These are phyloP conservation scores for Aspergillus floridensis DNA, from an alignment of 2,329 filamentous ascomycete species.

Conservation along the genomic window DNA sequence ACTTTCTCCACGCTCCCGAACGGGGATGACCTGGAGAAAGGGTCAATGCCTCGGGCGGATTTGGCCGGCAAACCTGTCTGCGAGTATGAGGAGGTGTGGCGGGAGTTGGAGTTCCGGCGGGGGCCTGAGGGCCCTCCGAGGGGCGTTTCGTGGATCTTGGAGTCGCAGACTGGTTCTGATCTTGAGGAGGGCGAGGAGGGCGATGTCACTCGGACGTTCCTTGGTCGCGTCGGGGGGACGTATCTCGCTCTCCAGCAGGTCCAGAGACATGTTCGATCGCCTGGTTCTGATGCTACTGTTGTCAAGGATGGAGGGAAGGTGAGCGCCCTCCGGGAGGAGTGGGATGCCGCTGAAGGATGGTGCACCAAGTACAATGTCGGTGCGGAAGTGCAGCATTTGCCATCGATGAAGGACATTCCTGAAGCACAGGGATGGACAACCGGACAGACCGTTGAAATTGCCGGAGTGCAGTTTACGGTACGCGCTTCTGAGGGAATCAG, in stretches of 20 bases:
- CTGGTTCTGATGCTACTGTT: constrained; percentile 11
- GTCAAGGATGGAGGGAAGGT: constrained; percentile 26
- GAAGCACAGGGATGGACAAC: constrained; percentile 15
- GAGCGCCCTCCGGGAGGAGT: constrained; percentile 30
- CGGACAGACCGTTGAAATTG: constrained; percentile 20
- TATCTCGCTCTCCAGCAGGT: constrained; percentile 30
- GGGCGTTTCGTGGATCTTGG: constrained; percentile 32
- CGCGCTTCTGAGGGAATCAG: constrained; percentile 28
- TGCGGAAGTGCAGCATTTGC: constrained; percentile 11
- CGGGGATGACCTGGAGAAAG: constrained; percentile 42
- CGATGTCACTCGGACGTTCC: constrained; percentile 27
- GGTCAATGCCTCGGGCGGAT: constrained; percentile 40
- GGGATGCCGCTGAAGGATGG: constrained; percentile 13
- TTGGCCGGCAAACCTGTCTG: constrained; percentile 30
- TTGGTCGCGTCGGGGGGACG: constrained; percentile 31
- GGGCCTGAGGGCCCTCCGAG: constrained; percentile 27
- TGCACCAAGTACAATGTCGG: constrained; percentile 2
- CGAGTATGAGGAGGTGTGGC: constrained; percentile 67
- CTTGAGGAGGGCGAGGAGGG: constrained; percentile 16
- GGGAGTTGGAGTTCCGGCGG: constrained; percentile 41
- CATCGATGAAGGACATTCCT: constrained; percentile 21
- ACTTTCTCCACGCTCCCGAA: constrained; percentile 39
- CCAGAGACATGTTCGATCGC: constrained; percentile 17
- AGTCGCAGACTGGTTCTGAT: constrained; percentile 19
- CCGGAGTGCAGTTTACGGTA: constrained; percentile 23